Percentiles rank a stretch among this genome's conserved stretches.
phyloP scores from a whole-genome alignment of 2,329 filamentous ascomycete genomes.

The Colletotrichum liriopes region DNA sequence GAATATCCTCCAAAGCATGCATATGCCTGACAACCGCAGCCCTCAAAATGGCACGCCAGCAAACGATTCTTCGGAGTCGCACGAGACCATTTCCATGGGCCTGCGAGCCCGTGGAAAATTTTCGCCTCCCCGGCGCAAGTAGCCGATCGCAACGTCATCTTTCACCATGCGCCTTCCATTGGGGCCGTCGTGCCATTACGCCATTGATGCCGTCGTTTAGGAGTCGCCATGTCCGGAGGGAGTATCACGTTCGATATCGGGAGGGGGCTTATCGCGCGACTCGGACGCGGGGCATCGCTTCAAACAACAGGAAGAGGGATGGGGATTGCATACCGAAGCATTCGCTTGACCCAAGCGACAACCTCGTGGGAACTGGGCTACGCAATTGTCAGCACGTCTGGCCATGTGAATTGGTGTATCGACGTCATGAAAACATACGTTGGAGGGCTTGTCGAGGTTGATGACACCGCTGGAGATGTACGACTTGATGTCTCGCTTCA shows the following conservation, averaged over 20 bases:
- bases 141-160: slow-evolving; percentile 1
- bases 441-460: slow-evolving; percentile 84
- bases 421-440: slow-evolving; percentile 27
- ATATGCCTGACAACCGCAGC: not conserved
- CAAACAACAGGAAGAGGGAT: slow-evolving; percentile 1
- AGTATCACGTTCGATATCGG: slow-evolving; percentile 15
- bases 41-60: slow-evolving; percentile 3
- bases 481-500: slow-evolving; percentile 95
- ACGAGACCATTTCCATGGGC: not conserved
- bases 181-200: not conserved
- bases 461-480: slow-evolving; percentile 98
- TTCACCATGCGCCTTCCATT: not conserved
- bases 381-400: slow-evolving; percentile 16
- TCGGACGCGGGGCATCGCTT: slow-evolving; percentile 13
- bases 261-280: not conserved
- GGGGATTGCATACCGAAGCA: slow-evolving; percentile 77
- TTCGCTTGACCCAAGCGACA: slow-evolving; percentile 99
- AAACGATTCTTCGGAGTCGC: not conserved
- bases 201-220: not conserved
- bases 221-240: slow-evolving; percentile 1
- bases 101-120: not conserved
- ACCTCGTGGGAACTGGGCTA: slow-evolving; percentile 85
- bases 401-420: not conserved
- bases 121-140: not conserved
- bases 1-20: slow-evolving; percentile 9